phyloP scores from a whole-genome alignment of 495 filamentous ascomycete species.

The Chaetomium fimeti region DNA sequence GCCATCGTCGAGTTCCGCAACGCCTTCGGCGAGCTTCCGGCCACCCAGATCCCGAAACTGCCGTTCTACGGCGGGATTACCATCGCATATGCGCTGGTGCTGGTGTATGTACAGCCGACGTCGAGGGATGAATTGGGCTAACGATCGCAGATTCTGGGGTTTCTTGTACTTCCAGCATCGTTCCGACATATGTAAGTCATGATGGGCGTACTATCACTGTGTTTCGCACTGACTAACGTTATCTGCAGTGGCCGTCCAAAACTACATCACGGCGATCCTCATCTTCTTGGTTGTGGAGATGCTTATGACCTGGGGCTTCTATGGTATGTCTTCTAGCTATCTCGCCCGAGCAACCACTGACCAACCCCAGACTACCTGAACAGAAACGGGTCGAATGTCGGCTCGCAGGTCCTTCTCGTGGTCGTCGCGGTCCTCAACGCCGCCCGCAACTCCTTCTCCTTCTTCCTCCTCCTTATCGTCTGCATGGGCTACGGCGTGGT shows the following conservation, averaged over 20 bases:
- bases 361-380: slow-evolving; percentile 75
- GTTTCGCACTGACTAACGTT: slow-evolving; percentile 36
- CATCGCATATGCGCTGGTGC: slow-evolving; percentile 88
- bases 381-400: slow-evolving; percentile 76
- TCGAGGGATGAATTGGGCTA: background rate
- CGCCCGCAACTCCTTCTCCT: slow-evolving; percentile 92
- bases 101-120: slow-evolving; percentile 38
- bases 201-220: background rate
- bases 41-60: slow-evolving; percentile 91
- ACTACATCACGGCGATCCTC: slow-evolving; percentile 97
- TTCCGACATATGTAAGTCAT: slow-evolving; percentile 73
- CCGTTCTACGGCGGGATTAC: slow-evolving; percentile 96
- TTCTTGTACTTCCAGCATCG: slow-evolving; percentile 96
- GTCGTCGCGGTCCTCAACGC: slow-evolving; percentile 90
- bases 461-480: slow-evolving; percentile 97
- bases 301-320: slow-evolving; percentile 98
- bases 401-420: slow-evolving; percentile 80
- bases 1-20: slow-evolving; percentile 90
- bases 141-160: slow-evolving; percentile 65
- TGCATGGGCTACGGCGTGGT: slow-evolving; percentile 99
- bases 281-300: slow-evolving; percentile 94
- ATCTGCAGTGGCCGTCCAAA: slow-evolving; percentile 82
- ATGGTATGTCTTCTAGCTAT: slow-evolving; percentile 47
- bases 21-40: slow-evolving; percentile 93
- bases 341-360: slow-evolving; percentile 9